phyloP scores from a whole-genome alignment of 441 rosid species.

The Gossypium davidsonii region DNA sequence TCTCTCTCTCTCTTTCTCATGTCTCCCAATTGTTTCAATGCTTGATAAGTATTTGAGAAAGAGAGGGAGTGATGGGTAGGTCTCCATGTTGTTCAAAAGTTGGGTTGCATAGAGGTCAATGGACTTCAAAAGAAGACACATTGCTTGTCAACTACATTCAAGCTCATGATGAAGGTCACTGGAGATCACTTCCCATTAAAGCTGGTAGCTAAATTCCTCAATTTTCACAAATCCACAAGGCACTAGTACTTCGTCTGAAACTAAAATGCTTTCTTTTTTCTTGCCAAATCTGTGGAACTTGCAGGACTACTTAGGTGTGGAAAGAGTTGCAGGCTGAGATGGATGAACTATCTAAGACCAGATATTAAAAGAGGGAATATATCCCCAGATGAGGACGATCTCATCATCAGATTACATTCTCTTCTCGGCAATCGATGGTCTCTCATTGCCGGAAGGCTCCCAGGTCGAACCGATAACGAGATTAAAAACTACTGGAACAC shows the following conservation, averaged over 20 bases:
- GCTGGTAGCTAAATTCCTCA: constrained; percentile 29
- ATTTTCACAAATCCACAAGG: background rate
- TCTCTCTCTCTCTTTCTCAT: background rate
- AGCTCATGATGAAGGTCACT: constrained; percentile 47
- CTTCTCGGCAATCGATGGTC: constrained; percentile 69
- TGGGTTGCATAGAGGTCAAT: constrained; percentile 57
- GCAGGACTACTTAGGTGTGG: constrained; percentile 58
- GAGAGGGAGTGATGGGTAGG: constrained; percentile 41
- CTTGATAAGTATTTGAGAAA: background rate
- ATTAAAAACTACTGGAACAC: constrained; percentile 63
- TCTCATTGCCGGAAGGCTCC: constrained; percentile 64
- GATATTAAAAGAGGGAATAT: constrained; percentile 66
- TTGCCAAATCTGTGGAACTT: background rate
- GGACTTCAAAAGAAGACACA: constrained; percentile 59
- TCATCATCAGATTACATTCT: constrained; percentile 49
- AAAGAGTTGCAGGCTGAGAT: constrained; percentile 59
- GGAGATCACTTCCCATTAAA: constrained; percentile 58
- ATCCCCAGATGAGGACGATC: constrained; percentile 51
- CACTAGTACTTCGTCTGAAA: no score
- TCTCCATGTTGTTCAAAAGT: constrained; percentile 65
- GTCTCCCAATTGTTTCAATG: background rate
- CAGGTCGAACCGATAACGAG: constrained; percentile 77
- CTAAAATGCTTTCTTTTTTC: background rate
- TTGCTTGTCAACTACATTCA: constrained; percentile 49
- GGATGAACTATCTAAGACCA: constrained; percentile 64